Evolutionary conservation across 2,329 filamentous ascomycete species (phyloP).

Genomic region (Venturia carpophila): DNA sequence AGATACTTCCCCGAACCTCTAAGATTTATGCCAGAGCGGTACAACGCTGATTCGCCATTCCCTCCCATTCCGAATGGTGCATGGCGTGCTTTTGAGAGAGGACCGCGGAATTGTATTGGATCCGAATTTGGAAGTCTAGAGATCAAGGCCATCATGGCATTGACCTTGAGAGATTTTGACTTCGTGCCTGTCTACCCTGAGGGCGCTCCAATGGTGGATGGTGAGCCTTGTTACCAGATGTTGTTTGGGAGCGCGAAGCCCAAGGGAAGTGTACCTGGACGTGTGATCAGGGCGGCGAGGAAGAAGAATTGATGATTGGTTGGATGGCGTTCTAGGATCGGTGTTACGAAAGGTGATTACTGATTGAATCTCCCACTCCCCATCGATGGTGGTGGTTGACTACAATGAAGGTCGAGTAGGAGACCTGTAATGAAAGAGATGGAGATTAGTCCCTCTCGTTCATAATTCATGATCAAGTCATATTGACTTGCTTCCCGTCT

Average conservation of each 20-base stretch:
- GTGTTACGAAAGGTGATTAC: too few relatives aligned
- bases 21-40: slow-evolving; percentile 26
- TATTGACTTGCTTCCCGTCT: slow-evolving; percentile 21
- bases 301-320: not conserved
- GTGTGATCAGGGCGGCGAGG: slow-evolving; percentile 5
- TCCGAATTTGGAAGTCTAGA: slow-evolving; percentile 50
- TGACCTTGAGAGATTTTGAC: slow-evolving; percentile 44
- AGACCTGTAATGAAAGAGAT: too few relatives aligned
- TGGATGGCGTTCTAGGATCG: not conserved
- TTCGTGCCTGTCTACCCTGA: slow-evolving; percentile 28
- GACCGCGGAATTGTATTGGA: slow-evolving; percentile 50
- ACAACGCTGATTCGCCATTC: slow-evolving; percentile 30
- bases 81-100: slow-evolving; percentile 50
- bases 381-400: too few relatives aligned
- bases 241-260: slow-evolving; percentile 18
- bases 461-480: not conserved
- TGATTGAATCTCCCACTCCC: too few relatives aligned
- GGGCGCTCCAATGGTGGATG: slow-evolving; percentile 13
- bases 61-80: slow-evolving; percentile 28
- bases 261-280: slow-evolving; percentile 15
- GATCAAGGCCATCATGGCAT: slow-evolving; percentile 42
- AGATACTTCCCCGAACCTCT: slow-evolving; percentile 23
- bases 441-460: too few relatives aligned
- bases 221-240: slow-evolving; percentile 18
- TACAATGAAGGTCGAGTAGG: too few relatives aligned